phyloP scores from a whole-genome alignment of 768 basidiomycete species.

The Boletus vermiculosoides region DNA sequence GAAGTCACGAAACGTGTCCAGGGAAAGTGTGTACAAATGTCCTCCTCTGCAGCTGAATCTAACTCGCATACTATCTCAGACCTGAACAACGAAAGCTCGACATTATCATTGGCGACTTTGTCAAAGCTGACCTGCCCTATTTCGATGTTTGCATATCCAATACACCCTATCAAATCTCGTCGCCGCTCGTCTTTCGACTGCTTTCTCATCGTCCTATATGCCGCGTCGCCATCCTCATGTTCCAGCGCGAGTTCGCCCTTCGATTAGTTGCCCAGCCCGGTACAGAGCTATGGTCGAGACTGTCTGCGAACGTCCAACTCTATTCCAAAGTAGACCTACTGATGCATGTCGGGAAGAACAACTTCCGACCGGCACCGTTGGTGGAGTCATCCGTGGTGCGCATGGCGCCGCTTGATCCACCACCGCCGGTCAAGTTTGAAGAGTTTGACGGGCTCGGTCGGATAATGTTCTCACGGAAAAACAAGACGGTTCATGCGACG shows the following conservation, averaged over 20 bases:
- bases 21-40: conserved; percentile 76
- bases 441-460: conserved; percentile 96
- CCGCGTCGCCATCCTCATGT: conserved; percentile 97
- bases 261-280: conserved; percentile 86
- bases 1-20: conserved; percentile 96
- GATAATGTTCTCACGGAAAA: conserved; percentile 85
- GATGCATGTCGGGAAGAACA: conserved; percentile 95
- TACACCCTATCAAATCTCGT: conserved; percentile 99
- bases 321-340: conserved; percentile 96
- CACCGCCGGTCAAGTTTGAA: conserved; percentile 92
- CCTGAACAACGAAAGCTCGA: conserved; percentile 95
- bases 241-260: conserved; percentile 97
- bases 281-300: conserved; percentile 85
- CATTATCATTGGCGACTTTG: conserved; percentile 95
- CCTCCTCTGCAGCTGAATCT: not conserved
- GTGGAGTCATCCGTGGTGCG: conserved; percentile 94
- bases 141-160: conserved; percentile 99
- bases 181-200: conserved; percentile 93
- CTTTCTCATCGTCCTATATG: conserved; percentile 94
- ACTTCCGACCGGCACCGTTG: conserved; percentile 93
- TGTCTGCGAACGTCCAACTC: conserved; percentile 96
- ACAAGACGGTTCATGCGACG: conserved; percentile 86
- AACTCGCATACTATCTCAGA: conserved; percentile 39
- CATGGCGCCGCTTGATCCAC: conserved; percentile 89
- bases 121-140: conserved; percentile 96